Evolutionary conservation across 805 yeast genomes (phyloP).

Genomic region (Brettanomyces naardenensis): DNA sequence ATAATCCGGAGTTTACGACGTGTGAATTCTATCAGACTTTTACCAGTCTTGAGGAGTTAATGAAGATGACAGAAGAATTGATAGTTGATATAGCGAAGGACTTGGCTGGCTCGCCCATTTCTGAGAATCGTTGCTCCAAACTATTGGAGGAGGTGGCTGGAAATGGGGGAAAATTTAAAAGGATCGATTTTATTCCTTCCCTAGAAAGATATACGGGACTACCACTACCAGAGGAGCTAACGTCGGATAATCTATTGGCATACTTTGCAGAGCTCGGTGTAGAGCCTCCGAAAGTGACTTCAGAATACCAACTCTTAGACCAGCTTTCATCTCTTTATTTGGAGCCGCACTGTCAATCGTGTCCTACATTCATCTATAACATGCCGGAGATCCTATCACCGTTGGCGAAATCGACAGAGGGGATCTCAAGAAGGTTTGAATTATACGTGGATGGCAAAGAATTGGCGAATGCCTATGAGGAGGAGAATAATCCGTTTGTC

Average conservation of each 20-base stretch:
- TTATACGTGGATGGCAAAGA: constrained; percentile 75
- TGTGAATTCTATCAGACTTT: constrained; percentile 83
- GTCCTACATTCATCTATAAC: constrained; percentile 69
- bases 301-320: constrained; percentile 59
- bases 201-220: constrained; percentile 47
- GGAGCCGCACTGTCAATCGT: constrained; percentile 50
- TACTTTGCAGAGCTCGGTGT: constrained; percentile 33
- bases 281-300: constrained; percentile 28
- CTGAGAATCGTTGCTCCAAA: constrained; percentile 13
- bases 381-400: constrained; percentile 88
- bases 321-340: constrained; percentile 50
- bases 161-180: constrained; percentile 26
- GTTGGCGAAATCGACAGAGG: constrained; percentile 58
- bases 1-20: constrained; percentile 89
- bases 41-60: constrained; percentile 57
- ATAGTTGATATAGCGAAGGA: constrained; percentile 33
- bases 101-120: constrained; percentile 17
- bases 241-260: constrained; percentile 30
- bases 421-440: constrained; percentile 69
- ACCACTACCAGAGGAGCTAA: constrained; percentile 37
- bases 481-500: constrained; percentile 78
- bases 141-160: constrained; percentile 9
- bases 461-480: constrained; percentile 90
- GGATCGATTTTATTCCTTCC: constrained; percentile 59
- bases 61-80: constrained; percentile 53